Percentiles rank a stretch among this genome's conserved stretches.
Conservation (phyloP, 805 yeast species). For the Blastobotrys muscicola region DNA sequence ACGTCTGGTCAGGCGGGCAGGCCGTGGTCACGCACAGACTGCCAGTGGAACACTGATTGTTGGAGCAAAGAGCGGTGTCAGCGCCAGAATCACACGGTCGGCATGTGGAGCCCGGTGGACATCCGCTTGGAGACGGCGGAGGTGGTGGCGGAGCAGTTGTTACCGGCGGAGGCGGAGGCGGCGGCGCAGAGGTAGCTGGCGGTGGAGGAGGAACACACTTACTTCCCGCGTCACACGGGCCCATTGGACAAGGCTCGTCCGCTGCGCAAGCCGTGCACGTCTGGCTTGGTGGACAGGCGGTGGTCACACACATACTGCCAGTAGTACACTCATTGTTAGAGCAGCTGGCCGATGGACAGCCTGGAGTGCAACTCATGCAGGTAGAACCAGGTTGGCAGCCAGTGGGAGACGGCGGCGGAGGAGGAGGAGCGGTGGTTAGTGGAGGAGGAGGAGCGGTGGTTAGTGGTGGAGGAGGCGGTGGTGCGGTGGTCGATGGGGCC, state of each 20-base stretch:
- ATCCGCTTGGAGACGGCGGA: neutral
- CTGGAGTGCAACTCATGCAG: neutral
- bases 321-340: no score
- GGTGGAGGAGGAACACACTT: neutral
- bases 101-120: neutral
- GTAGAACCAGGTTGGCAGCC: neutral
- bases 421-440: neutral
- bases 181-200: neutral
- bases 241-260: no score
- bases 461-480: slow-evolving; percentile 1
- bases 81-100: no score
- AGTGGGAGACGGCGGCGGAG: slow-evolving; percentile 1
- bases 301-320: no score
- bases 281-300: no score
- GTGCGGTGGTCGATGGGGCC: neutral
- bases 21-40: no score
- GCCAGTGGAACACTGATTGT: neutral
- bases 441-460: neutral
- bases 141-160: slow-evolving; percentile 3
- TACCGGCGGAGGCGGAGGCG: neutral
- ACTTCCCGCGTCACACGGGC: no score
- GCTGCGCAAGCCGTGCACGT: no score
- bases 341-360: no score
- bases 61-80: neutral
- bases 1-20: no score